Evolutionary conservation across 306 rosid genomes (phyloP).

Genomic region (Medicago arabica): DNA sequence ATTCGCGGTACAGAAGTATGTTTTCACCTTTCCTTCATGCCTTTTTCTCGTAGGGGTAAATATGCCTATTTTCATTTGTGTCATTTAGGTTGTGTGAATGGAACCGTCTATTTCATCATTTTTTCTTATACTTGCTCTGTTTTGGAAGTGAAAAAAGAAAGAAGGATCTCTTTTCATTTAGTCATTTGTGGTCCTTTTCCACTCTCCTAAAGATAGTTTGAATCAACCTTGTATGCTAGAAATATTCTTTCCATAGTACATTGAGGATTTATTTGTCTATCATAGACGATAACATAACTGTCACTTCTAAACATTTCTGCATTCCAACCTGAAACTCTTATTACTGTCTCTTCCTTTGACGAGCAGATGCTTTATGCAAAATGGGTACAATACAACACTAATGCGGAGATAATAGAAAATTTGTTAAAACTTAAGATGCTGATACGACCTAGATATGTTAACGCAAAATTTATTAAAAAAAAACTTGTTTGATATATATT

Average conservation of each 20-base stretch:
- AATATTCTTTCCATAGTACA: conserved; percentile 29
- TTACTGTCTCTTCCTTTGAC: conserved; percentile 7
- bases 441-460: not conserved
- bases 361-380: not conserved
- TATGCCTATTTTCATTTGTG: conserved; percentile 4
- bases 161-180: conserved; percentile 5
- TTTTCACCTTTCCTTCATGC: conserved; percentile 38
- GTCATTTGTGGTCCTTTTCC: conserved; percentile 10
- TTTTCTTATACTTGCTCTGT: conserved; percentile 23
- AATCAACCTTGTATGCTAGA: conserved; percentile 15
- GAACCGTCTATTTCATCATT: conserved; percentile 30
- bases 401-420: not conserved
- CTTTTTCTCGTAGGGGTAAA: conserved; percentile 29
- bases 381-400: not conserved
- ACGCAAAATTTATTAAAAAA: not conserved
- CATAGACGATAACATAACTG: conserved; percentile 15
- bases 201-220: conserved; percentile 14
- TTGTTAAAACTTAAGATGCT: not conserved
- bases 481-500: too few species aligned
- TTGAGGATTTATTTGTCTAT: conserved; percentile 13
- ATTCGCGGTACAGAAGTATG: conserved; percentile 81
- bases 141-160: conserved; percentile 24
- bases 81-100: conserved; percentile 31
- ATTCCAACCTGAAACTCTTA: conserved; percentile 29
- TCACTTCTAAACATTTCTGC: conserved; percentile 25